These are phyloP conservation scores for Populus alba DNA, from an alignment of 345 rosid genomes.

Conservation along the genomic window DNA sequence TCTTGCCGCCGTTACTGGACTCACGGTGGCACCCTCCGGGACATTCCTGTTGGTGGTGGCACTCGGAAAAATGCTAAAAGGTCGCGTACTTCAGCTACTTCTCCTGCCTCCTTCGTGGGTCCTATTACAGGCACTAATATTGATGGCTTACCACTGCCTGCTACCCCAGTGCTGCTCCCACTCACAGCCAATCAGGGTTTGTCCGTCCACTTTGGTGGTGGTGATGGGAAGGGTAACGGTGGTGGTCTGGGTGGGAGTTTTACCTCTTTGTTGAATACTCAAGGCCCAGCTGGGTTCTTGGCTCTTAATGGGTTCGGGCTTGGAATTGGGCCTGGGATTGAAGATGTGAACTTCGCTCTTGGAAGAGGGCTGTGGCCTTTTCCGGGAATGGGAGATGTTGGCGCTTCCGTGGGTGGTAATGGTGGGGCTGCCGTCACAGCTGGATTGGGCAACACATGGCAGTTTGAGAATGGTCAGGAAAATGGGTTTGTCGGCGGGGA, in stretches of 20 bases:
- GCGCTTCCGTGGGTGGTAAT: constrained; percentile 15
- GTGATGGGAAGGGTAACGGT: constrained; percentile 32
- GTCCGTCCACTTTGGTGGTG: constrained; percentile 23
- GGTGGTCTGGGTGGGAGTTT: constrained; percentile 43
- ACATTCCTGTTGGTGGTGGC: constrained; percentile 92
- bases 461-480: constrained; percentile 64
- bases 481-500: constrained; percentile 57
- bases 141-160: constrained; percentile 35
- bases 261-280: constrained; percentile 64
- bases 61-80: constrained; percentile 84
- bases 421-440: constrained; percentile 23
- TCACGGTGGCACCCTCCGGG: constrained; percentile 91
- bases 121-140: constrained; percentile 7
- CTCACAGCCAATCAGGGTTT: constrained; percentile 29
- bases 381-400: constrained; percentile 46
- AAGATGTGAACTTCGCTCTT: constrained; percentile 62
- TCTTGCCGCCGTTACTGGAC: constrained; percentile 98
- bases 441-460: constrained; percentile 66
- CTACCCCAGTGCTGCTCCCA: constrained; percentile 58
- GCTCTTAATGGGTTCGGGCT: constrained; percentile 71
- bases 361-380: constrained; percentile 84
- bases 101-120: constrained; percentile 4
- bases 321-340: constrained; percentile 58
- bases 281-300: constrained; percentile 62
- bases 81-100: constrained; percentile 43